Base-by-base conservation (phyloP, 257 asterid species). In the Anisodus acutangulus region DNA sequence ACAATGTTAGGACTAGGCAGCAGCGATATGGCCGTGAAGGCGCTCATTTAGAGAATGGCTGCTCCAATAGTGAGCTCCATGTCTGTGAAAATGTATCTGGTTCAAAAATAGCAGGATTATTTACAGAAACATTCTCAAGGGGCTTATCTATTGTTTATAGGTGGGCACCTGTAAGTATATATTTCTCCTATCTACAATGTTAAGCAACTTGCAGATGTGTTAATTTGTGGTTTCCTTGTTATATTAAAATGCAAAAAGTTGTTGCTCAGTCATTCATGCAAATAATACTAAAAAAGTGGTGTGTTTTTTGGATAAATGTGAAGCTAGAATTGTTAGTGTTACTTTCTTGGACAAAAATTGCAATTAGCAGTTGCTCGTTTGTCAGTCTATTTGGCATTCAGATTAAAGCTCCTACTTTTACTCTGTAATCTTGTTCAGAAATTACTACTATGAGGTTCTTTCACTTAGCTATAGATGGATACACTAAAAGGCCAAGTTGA, bases 11-110 rank as follows among this genome's bases (percentile, higher is more conserved):
- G 87, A 93, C 81, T 83, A 89, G 99, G 84, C 85, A 94, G 53
- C 99, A 94, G 90, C 97, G 88, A 72, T 96, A 96, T 86, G 99
- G 99, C 62, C 98, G 99, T 51, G 97, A 92, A 51, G 99, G 98
- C n/a, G 85, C 93, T 47, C 99, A 96, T 90, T 89, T 96, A 89
- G 98, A 90, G 86, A 92, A 87, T 78, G 91, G 91, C 79, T 83
- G 82, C 84, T 78, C 89, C 55, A 85, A 78, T 66, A 43, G 85
- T 62, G 85, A 85, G 49, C 60, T 79, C 22, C 54, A 41, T 15
- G 55, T 49, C 45, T 16, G 57, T 71, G 67, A 83, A 12, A 6
- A 76, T 49, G 78, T 70, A 19, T 69, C 60, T 45, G 15, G 54
- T 88, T 9, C 66, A 19, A 89, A 80, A 68, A 91, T 86, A 54